Evolutionary conservation across 441 rosid genomes (phyloP).

Genomic region (Biscutella laevigata): DNA sequence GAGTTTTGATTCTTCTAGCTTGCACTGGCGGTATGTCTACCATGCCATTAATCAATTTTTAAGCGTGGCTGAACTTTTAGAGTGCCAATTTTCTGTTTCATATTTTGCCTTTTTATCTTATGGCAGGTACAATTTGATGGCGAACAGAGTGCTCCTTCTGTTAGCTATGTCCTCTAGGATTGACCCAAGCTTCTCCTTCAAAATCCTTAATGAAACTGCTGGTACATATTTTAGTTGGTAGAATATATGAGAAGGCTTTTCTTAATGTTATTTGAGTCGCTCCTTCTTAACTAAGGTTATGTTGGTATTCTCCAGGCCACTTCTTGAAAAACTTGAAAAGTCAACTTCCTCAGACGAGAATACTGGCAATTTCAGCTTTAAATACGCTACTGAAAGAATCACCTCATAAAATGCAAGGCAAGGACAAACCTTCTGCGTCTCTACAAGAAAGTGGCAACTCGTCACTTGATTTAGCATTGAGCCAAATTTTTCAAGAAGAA

Average conservation of each 20-base stretch:
- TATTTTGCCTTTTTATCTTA: slow-evolving; percentile 15
- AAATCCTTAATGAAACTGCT: slow-evolving; percentile 79
- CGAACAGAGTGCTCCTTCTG: slow-evolving; percentile 91
- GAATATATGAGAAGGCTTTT: slow-evolving; percentile 1
- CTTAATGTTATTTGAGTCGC: slow-evolving; percentile 12
- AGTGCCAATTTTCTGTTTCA: slow-evolving; percentile 14
- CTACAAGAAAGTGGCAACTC: slow-evolving; percentile 44
- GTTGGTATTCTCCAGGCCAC: slow-evolving; percentile 61
- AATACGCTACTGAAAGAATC: slow-evolving; percentile 93
- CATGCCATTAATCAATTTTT: slow-evolving; percentile 5
- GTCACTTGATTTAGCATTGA: slow-evolving; percentile 75
- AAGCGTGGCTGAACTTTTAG: neutral
- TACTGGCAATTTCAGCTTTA: slow-evolving; percentile 97
- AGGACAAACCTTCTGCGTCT: slow-evolving; percentile 35
- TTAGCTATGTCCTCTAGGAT: slow-evolving; percentile 84
- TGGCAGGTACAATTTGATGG: slow-evolving; percentile 94
- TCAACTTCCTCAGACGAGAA: slow-evolving; percentile 99
- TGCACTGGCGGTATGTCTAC: slow-evolving; percentile 87
- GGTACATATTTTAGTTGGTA: slow-evolving; percentile 46
- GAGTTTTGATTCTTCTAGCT: slow-evolving; percentile 84
- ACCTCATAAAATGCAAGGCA: slow-evolving; percentile 66
- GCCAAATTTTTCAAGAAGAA: slow-evolving; percentile 77
- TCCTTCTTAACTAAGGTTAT: slow-evolving; percentile 18
- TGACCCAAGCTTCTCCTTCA: slow-evolving; percentile 63
- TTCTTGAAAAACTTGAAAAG: slow-evolving; percentile 91